Base-by-base conservation (phyloP, 345 rosid genomes). In the Camelina neglecta region DNA sequence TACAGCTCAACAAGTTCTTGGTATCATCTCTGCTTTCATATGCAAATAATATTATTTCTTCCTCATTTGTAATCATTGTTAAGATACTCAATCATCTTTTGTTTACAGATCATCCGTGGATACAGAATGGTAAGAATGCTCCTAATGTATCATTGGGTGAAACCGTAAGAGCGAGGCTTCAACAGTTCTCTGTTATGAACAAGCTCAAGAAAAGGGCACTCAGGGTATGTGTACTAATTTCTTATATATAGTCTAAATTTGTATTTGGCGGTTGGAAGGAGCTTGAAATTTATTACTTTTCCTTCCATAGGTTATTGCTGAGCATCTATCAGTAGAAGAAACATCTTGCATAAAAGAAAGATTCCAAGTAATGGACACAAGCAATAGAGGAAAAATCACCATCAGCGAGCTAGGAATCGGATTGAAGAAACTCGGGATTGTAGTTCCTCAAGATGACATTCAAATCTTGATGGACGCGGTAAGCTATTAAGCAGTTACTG, bases 191-290 rank as follows among this genome's bases (percentile, higher is more conserved):
- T 60, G 85, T 89, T 72, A 93, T 93, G 92, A 93, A 93, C 88
- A 93, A 91, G 80, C 97, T 93, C 62, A 91, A 91, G 84, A 93
- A 93, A 79, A 87, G 92, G 79, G 98, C 98, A 73, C 91, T 93
- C 39, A 85, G 89, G 90, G 98, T 93, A 87, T 70, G 38, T 70
- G 38, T 13, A 12, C 39, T 38, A 61, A 48, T 57, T 5, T 20
- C 38, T 71, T 60, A 11, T 60, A 26, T 5, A 71, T 4, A 18
- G 9, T 58, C 5, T 0, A 36, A n/a, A 9, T 20, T 71, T 60
- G 60, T 12, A 72, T 50, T 4, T 4, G 4, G 38, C 8, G 3
- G 6, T 5, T 41, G 23, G 12, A 50, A 57, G 20, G 3, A 55
- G 8, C 23, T 63, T 36, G 58, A 49, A 53, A 61, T 60, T 54